Evolutionary conservation across 2,329 filamentous ascomycete genomes (phyloP), one percentile per base, ranked within the genome.

Genomic region (Didymella arachidicola): DNA sequence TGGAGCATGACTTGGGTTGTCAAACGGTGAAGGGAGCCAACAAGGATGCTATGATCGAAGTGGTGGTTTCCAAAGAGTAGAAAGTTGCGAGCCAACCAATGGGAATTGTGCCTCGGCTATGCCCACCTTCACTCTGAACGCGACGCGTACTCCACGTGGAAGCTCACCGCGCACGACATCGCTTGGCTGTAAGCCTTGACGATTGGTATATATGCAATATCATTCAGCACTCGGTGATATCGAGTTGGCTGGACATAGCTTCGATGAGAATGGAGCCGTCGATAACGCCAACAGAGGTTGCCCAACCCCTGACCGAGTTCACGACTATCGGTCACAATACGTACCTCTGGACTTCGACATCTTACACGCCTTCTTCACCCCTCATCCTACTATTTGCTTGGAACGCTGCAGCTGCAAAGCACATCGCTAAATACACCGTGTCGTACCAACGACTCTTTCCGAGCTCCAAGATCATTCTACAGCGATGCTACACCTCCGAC

Each of bases 381-480:
- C 64, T 78, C 2, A 67, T 78, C 25, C 47, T 77, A 1, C 51
- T 77, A 14, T 74, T 71, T 52, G 57, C 73, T 1, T 78, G 75
- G 75, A 76, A 75, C 51, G 73, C 66, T 4, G 75, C 74, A 8
- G 71, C 68, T 5, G 57, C 70, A 49, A 74, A 74, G 30, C 72
- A 77, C 59, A 76, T 78, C 8, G 72, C 72, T 11, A 78, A 78
- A 61, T 78, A 78, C 61, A 75, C 71, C 6, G 47, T 65, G 16
- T 48, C 64, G 2, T 77, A 77, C 63, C 67, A 65, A 25, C 58
- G 56, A 11, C 67, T 74, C 3, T 77, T 75, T 47, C 73, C 74
- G 2, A 61, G 49, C n/a, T 65, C 72, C 3, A 66, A 63, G 11
- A 72, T 77, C 49, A 10, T 77, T 5, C 66, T 78, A 2, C 46